Evolutionary conservation across 176 grass and related monocot species (phyloP), one percentile per base, ranked within the genome.

Genomic region (Aegilops sharonensis): DNA sequence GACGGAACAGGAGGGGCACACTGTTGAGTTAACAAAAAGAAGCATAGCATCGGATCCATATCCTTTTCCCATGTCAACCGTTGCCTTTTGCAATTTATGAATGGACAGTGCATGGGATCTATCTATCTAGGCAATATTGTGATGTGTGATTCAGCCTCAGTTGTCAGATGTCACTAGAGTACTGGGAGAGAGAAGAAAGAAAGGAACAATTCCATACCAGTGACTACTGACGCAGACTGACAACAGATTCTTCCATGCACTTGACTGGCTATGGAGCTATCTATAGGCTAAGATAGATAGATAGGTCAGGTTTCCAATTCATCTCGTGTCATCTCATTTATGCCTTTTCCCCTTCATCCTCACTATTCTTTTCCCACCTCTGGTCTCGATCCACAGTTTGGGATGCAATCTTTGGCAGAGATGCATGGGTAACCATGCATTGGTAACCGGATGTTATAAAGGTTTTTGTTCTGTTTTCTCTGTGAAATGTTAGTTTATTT

Each of bases 341-440:
- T 75, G 11, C 25, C 68, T 75, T 87, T 91, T 67, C 52, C 40
- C 61, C 43, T 34, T 29, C 29, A 17, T 1, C 54, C 1, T 3
- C 10, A 34, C 74, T 68, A 60, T 83, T 87, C 89, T 64, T 73
- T 90, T 87, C 89, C 87, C 74, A 87, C 84, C 74, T 84, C 80
- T 66, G 12, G 45, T 91, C 84, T 66, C 20, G 79, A 90, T 79
- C 84, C 29, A 87, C 73, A 90, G 80, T 77, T 54, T 18, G 50
- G 15, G 50, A 54, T 52, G 14, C 14, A 52, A 52, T 52, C 48
- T 64, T 64, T 57, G 54, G 54, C 15, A 8, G 6, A 15, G 2
- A 57, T 7, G 54, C 52, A 56, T 56, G 14, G 52, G 52, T 56
- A 20, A 20, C 52, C 52, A 56, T 56, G 52, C 18, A 18, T 54